These are phyloP conservation scores for Auricularia sp. DNA, from an alignment of 768 basidiomycete genomes.

Conservation along the genomic window DNA sequence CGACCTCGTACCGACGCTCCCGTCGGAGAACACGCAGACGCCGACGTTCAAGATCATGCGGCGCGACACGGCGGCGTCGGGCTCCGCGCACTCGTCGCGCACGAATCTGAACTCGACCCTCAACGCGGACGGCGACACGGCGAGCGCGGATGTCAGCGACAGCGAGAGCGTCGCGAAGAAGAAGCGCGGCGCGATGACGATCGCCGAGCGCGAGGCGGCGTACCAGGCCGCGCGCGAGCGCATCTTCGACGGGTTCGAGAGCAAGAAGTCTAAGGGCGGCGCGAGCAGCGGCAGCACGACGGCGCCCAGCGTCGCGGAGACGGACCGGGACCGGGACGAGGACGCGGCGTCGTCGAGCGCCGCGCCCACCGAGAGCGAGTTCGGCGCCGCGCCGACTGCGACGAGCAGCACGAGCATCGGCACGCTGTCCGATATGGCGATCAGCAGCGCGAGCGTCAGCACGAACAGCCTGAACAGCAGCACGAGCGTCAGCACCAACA, in stretches of 20 bases:
- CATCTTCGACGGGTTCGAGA: constrained; percentile 78
- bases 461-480: no score
- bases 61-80: constrained; percentile 21
- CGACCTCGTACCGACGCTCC: constrained; percentile 63
- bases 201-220: constrained; percentile 81
- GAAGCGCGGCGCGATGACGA: constrained; percentile 50
- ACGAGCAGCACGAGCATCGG: constrained; percentile 2
- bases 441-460: constrained; percentile 22
- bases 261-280: constrained; percentile 22
- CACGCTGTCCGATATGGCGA: neutral
- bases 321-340: neutral
- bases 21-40: constrained; percentile 39
- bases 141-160: neutral
- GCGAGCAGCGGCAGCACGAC: neutral
- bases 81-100: neutral
- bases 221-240: constrained; percentile 78
- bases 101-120: constrained; percentile 3
- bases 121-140: neutral
- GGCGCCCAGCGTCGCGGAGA: neutral
- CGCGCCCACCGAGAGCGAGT: neutral
- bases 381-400: neutral
- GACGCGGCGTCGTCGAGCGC: neutral
- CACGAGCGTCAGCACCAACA: no score
- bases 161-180: constrained; percentile 31
- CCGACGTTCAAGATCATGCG: constrained; percentile 89